A percentile compares a stretch with the other conserved stretches of the same genome.
These are phyloP conservation scores for Xylaria curta DNA, from an alignment of 495 filamentous ascomycete genomes.

Conservation along the genomic window DNA sequence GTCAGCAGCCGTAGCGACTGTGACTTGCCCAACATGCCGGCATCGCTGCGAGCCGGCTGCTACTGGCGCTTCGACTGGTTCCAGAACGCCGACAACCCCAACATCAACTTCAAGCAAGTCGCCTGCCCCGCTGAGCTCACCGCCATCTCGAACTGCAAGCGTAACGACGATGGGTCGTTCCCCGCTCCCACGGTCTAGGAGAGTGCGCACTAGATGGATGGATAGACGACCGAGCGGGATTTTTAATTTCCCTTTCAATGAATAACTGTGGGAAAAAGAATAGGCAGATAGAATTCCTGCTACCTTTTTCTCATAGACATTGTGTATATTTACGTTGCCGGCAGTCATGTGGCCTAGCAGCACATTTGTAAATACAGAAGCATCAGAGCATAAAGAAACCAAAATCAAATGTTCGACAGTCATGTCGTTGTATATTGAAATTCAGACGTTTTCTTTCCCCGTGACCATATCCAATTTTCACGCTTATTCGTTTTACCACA, in stretches of 20 bases:
- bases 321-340: conserved; percentile 9
- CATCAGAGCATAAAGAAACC: neutral
- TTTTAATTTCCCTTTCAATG: neutral
- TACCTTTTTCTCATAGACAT: neutral
- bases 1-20: conserved; percentile 56
- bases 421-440: neutral
- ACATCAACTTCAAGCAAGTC: conserved; percentile 58
- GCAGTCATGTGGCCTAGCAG: neutral
- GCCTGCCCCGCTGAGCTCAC: conserved; percentile 61
- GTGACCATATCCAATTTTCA: neutral
- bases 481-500: neutral
- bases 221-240: neutral
- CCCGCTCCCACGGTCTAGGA: conserved; percentile 25
- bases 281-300: neutral
- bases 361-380: neutral
- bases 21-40: conserved; percentile 51
- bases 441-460: too few species aligned
- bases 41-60: conserved; percentile 59
- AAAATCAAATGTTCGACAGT: neutral
- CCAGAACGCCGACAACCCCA: conserved; percentile 61
- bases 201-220: neutral
- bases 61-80: conserved; percentile 68
- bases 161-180: conserved; percentile 43
- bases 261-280: neutral
- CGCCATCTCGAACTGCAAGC: conserved; percentile 56